A percentile compares a stretch with the other conserved stretches of the same genome.
phyloP scores from a whole-genome alignment of 495 filamentous ascomycete genomes.

The Lasiosphaeriaceae sp. region DNA sequence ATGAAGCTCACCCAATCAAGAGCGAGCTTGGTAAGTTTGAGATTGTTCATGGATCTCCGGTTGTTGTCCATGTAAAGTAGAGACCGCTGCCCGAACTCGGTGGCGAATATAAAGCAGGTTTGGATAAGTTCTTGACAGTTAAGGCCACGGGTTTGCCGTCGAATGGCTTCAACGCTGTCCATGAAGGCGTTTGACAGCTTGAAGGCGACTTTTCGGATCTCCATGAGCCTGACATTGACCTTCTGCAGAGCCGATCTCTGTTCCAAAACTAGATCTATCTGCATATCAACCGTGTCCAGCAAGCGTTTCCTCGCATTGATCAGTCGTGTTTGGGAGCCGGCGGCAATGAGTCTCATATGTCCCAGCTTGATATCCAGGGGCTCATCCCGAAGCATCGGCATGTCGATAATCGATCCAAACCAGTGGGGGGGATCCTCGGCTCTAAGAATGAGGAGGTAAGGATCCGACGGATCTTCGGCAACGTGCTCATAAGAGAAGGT shows the following conservation, averaged over 20 bases:
- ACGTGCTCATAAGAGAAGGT: conserved; percentile 83
- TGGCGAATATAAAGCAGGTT: conserved; percentile 98
- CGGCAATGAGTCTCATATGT: conserved; percentile 83
- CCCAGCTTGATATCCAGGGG: conserved; percentile 82
- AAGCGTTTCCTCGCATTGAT: conserved; percentile 74
- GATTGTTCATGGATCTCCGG: conserved; percentile 89
- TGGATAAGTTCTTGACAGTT: conserved; percentile 96
- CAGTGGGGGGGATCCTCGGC: conserved; percentile 76
- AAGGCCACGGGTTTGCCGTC: conserved; percentile 74
- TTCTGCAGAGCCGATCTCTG: conserved; percentile 88
- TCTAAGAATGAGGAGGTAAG: conserved; percentile 80
- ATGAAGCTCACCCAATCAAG: conserved; percentile 98
- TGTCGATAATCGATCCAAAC: conserved; percentile 71
- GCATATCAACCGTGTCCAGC: conserved; percentile 68
- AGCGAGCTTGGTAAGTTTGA: conserved; percentile 86
- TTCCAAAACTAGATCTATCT: conserved; percentile 83
- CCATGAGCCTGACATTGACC: conserved; percentile 85
- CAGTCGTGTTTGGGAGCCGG: conserved; percentile 76
- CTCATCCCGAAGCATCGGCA: conserved; percentile 70
- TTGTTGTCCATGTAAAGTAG: conserved; percentile 91
- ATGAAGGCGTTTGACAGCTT: conserved; percentile 98
- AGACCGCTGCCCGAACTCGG: conserved; percentile 94
- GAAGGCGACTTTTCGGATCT: conserved; percentile 94
- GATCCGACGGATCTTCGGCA: conserved; percentile 65
- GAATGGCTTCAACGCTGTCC: conserved; percentile 93